Conservation (phyloP, 176 grass and related monocot species). For the Ensete glaucum region DNA sequence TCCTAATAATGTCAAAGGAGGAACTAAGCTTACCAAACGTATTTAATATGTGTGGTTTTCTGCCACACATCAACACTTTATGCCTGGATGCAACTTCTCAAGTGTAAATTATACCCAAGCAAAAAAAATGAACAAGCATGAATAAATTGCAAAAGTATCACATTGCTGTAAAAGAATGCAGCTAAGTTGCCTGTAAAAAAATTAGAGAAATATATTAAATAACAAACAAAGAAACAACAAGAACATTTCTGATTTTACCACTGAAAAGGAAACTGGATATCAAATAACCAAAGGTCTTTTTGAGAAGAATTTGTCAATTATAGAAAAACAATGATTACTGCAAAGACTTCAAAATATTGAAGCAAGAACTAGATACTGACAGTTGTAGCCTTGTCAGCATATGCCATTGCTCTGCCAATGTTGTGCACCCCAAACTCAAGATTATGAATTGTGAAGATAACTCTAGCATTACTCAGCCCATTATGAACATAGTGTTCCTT, state of each 20-base stretch:
- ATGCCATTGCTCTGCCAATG: conserved; percentile 68
- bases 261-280: not conserved
- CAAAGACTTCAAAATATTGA: not conserved
- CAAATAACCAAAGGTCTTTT: too few relatives aligned
- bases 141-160: too few relatives aligned
- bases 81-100: not conserved
- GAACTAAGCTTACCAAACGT: not conserved
- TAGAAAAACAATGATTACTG: too few relatives aligned
- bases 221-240: too few relatives aligned
- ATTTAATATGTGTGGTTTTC: not conserved
- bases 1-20: too few relatives aligned
- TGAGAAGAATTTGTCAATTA: too few relatives aligned
- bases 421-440: conserved; percentile 87
- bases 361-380: conserved; percentile 33
- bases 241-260: not conserved
- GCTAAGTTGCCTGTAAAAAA: too few relatives aligned
- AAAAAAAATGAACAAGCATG: too few relatives aligned
- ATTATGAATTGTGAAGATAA: conserved; percentile 96
- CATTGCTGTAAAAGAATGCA: too few relatives aligned
- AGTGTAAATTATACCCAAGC: not conserved
- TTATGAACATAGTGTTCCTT: conserved; percentile 70
- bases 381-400: conserved; percentile 87
- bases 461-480: conserved; percentile 54
- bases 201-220: too few relatives aligned
- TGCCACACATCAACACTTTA: not conserved